These are phyloP conservation scores for Kluyveromyces lactis DNA, from an alignment of 805 yeast species.

Conservation along the genomic window DNA sequence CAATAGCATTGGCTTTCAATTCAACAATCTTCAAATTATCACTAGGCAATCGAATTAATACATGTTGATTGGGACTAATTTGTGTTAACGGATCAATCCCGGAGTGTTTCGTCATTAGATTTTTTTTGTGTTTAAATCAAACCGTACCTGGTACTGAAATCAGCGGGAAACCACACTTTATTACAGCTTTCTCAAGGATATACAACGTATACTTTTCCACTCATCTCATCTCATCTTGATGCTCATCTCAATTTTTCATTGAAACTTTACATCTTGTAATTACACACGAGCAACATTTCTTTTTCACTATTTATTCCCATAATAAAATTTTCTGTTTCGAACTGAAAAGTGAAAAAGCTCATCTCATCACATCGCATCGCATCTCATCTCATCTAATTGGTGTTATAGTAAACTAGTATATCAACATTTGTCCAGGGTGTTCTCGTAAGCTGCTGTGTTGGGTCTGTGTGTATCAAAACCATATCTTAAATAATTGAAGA, in stretches of 20 bases:
- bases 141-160: no score
- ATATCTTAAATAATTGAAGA: no score
- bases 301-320: not conserved
- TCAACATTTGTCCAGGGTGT: no score
- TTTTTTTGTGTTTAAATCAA: no score
- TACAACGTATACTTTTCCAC: no score
- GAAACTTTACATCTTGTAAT: not conserved
- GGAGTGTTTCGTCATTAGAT: not conserved
- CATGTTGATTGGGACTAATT: constrained; percentile 30
- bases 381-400: no score
- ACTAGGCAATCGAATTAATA: constrained; percentile 71
- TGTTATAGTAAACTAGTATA: not conserved
- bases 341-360: constrained; percentile 4
- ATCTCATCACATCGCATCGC: constrained; percentile 10
- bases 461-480: no score
- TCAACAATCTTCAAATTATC: constrained; percentile 68
- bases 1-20: constrained; percentile 47
- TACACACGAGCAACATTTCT: not conserved
- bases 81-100: constrained; percentile 21
- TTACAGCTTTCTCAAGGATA: no score
- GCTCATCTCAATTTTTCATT: constrained; percentile 8
- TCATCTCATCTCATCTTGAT: not conserved
- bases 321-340: not conserved
- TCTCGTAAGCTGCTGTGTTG: no score
- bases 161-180: no score